Conservation (phyloP, 2,329 filamentous ascomycete species). For the Colletotrichum tabaci region DNA sequence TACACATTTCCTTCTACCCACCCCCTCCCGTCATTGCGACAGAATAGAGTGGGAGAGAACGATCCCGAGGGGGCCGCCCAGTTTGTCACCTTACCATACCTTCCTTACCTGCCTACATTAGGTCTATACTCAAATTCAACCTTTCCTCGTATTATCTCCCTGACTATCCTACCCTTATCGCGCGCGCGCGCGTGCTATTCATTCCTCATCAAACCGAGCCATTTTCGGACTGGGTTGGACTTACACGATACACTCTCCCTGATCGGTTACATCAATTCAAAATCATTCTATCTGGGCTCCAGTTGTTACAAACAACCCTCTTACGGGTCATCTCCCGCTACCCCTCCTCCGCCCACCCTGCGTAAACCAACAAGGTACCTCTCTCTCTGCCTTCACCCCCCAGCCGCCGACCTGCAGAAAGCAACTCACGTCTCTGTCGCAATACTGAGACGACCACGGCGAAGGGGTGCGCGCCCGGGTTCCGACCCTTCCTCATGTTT, state of each 20-base stretch:
- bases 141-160: slow-evolving; percentile 9
- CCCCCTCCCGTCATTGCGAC: slow-evolving; percentile 4
- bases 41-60: background rate
- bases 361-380: slow-evolving; percentile 31
- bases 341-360: background rate
- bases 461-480: slow-evolving; percentile 18
- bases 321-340: background rate
- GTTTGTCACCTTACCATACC: slow-evolving; percentile 13
- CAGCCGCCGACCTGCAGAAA: slow-evolving; percentile 12
- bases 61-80: slow-evolving; percentile 11
- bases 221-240: background rate
- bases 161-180: slow-evolving; percentile 9
- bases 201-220: slow-evolving; percentile 10
- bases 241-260: background rate
- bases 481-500: slow-evolving; percentile 39
- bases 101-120: slow-evolving; percentile 26
- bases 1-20: slow-evolving; percentile 15
- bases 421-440: slow-evolving; percentile 28
- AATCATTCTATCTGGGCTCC: background rate
- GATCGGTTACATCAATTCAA: slow-evolving; percentile 10
- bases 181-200: slow-evolving; percentile 8
- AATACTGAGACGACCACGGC: slow-evolving; percentile 26
- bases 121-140: slow-evolving; percentile 29
- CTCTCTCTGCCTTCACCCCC: background rate
- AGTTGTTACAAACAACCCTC: background rate